phyloP scores from a whole-genome alignment of 768 basidiomycete genomes.

The Lanmaoa pseudosensibilis region DNA sequence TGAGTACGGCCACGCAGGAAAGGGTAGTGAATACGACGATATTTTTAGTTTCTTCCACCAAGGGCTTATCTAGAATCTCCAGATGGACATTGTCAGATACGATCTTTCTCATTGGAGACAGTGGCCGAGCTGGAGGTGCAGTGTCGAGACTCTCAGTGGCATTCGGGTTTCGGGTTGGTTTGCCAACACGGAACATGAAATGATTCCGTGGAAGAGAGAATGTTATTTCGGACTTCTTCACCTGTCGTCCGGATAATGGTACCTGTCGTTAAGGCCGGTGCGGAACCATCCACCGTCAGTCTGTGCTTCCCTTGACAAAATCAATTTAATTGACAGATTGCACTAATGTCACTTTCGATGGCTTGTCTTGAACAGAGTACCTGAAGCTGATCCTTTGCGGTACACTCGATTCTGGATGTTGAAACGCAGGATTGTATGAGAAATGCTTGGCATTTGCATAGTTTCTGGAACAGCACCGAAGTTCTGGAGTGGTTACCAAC shows the following conservation, averaged over 20 bases:
- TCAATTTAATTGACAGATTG: neutral
- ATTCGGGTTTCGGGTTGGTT: neutral
- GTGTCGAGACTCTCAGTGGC: neutral
- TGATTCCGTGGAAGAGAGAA: too few relatives aligned
- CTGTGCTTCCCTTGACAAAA: neutral
- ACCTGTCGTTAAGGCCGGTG: neutral
- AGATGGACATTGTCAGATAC: neutral
- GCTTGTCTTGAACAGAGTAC: neutral
- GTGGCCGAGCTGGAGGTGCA: neutral
- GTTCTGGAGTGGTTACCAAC: neutral
- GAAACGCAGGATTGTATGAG: neutral
- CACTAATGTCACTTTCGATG: neutral
- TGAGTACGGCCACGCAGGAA: neutral
- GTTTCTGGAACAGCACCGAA: neutral
- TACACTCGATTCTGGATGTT: neutral
- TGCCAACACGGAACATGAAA: neutral
- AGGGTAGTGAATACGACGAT: neutral
- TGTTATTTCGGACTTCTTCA: neutral
- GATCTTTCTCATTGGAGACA: too few relatives aligned
- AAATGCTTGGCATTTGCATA: neutral
- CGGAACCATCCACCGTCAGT: neutral
- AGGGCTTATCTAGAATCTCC: neutral
- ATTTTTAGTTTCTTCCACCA: neutral
- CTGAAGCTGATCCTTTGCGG: neutral
- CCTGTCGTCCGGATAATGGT: neutral